Evolutionary conservation across 345 rosid species (phyloP), one percentile per base, ranked within the genome.

Genomic region (Laguncularia racemosa): DNA sequence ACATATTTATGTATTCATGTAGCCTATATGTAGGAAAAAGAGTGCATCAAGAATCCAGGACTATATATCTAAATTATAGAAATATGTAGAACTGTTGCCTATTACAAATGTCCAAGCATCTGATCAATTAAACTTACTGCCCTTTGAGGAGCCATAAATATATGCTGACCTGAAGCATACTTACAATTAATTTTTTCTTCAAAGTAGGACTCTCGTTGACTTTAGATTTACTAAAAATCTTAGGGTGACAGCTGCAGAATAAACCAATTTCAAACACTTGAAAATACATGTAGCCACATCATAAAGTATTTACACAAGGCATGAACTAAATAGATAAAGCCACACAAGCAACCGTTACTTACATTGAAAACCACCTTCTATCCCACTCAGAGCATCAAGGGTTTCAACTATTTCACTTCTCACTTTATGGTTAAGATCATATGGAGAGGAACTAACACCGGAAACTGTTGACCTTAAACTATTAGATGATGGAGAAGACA

Each of bases 331-430:
- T 19, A 18, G 14, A 20, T 8, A 12, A 14, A 54, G 28, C 16
- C 14, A 21, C 47, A 48, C 45, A 48, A 33, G 47, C 20, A 14
- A 28, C 52, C 10, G 13, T 49, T 19, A 70, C 82, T 72, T 70
- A 77, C 87, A 80, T 12, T 21, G 66, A 54, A 66, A 61, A 61
- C 19, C 60, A 44, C 59, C 71, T 58, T 79, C 81, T n/a, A 50
- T 59, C 38, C 63, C 65, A 9, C 28, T 61, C n/a, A 46, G 63
- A 52, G 58, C 56, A 66, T 55, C 75, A 52, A 50, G 48, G 52
- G 63, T 62, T 64, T 64, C 79, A 49, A 53, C 60, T 11, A 65
- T 62, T 58, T 68, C 67, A 58, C 61, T 62, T 54, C 66, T 62
- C 54, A 58, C 47, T 52, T 59, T 81, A 54, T 59, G 81, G 61